A percentile compares a stretch with the other conserved stretches of the same genome.
phyloP scores from a whole-genome alignment of 148 eudicot species.

The Fagopyrum homotropicum region DNA sequence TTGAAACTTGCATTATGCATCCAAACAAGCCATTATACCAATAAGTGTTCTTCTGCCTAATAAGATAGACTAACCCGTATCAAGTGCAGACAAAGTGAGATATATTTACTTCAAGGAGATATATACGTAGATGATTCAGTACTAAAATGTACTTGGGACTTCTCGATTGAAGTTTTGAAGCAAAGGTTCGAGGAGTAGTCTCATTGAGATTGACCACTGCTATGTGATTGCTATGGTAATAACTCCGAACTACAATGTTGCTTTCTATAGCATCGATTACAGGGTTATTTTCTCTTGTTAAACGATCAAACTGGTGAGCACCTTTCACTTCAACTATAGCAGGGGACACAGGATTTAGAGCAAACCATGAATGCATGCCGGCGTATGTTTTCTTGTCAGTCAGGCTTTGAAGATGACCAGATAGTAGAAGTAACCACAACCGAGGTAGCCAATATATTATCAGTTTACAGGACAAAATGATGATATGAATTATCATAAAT shows the following conservation, averaged over 20 bases:
- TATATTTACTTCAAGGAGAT: slow-evolving; percentile 81
- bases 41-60: no score
- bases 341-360: slow-evolving; percentile 73
- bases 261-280: slow-evolving; percentile 97
- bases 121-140: slow-evolving; percentile 95
- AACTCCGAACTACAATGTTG: slow-evolving; percentile 69
- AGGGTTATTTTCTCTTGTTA: slow-evolving; percentile 94
- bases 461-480: slow-evolving; percentile 81
- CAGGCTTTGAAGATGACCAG: slow-evolving; percentile 63
- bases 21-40: no score
- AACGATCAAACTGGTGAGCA: slow-evolving; percentile 98
- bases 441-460: no score
- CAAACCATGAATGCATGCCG: slow-evolving; percentile 99
- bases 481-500: slow-evolving; percentile 80
- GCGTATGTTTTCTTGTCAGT: slow-evolving; percentile 98
- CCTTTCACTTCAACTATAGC: slow-evolving; percentile 95
- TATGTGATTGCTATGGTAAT: slow-evolving; percentile 92
- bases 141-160: slow-evolving; percentile 97
- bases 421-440: slow-evolving; percentile 88
- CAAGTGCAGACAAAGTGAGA: not conserved
- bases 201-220: slow-evolving; percentile 84
- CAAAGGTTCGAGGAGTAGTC: slow-evolving; percentile 82
- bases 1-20: no score
- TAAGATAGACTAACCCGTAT: not conserved
- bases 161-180: slow-evolving; percentile 89